Evolutionary conservation across 768 basidiomycete species (phyloP).

Genomic region (Symmetrospora coprosmae): DNA sequence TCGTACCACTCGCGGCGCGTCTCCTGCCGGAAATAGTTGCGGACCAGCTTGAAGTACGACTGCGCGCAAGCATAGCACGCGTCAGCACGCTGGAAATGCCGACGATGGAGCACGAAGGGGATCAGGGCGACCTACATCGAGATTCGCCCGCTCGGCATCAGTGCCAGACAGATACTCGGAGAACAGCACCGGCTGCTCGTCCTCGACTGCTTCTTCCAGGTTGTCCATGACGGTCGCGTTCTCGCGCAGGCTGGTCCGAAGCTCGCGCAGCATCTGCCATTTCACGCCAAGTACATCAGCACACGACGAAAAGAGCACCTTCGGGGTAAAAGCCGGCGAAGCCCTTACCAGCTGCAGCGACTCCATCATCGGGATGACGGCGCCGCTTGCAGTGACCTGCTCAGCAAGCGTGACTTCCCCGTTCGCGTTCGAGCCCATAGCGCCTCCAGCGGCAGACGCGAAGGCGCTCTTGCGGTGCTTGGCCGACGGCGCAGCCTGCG

Average conservation of each 20-base stretch:
- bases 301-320: too few species aligned
- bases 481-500: not conserved
- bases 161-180: slow-evolving; percentile 22
- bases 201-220: slow-evolving; percentile 1
- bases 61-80: not conserved
- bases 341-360: too few species aligned
- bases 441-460: too few species aligned
- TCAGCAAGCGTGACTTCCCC: slow-evolving; percentile 6
- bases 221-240: slow-evolving; percentile 11
- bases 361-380: slow-evolving; percentile 14
- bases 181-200: slow-evolving; percentile 27
- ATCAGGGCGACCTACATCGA: slow-evolving; percentile 25
- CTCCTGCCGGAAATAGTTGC: slow-evolving; percentile 24
- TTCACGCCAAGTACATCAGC: too few species aligned
- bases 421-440: too few species aligned
- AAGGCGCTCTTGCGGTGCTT: not conserved
- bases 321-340: too few species aligned
- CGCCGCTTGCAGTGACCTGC: slow-evolving; percentile 16
- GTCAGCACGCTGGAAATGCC: too few species aligned
- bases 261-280: slow-evolving; percentile 21
- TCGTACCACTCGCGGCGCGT: slow-evolving; percentile 30
- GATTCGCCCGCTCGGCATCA: slow-evolving; percentile 26
- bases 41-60: slow-evolving; percentile 30
- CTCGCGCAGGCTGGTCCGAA: slow-evolving; percentile 13
- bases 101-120: too few species aligned